Base-by-base conservation (phyloP, 1,284 basidiomycete genomes). In the Ceratorhiza oryzae-sativae region DNA sequence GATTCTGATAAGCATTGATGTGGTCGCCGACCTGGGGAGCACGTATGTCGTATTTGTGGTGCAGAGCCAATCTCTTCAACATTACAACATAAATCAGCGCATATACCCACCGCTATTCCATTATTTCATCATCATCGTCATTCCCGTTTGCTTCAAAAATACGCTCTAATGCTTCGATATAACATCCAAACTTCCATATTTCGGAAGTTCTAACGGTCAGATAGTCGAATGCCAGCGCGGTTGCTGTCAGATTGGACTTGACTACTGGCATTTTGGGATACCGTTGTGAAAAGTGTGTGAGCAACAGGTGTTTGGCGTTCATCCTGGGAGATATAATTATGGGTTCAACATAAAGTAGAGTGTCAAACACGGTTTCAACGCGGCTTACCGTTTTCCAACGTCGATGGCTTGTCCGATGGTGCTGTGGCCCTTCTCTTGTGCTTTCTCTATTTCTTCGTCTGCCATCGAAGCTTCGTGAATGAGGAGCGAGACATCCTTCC, bases 391-490 rank as follows among this genome's bases (percentile, higher is more conserved):
- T 77, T 81, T 83, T 1, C 90, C 95, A 30, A 95, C 85, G 18
- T 87, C 85, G 48, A 97, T 86, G 0, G 96, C 96, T 78, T 97
- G 92, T 0, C 92, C 89, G 74, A 95, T 88, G 0, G 95, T 98
- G 75, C 91, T 94, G 79, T 98, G 96, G 0, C 90, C 90, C 81
- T 97, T 98, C 51, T 81, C 80, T 1, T 78, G 79, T 0, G 96
- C 96, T 80, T 93, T 81, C 15, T 85, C 85, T 0, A 74, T 74
- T 76, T 93, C 84, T 71, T 89, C 88, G 75, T 95, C 90, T 2
- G 87, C 90, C 85, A 98, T 90, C 1, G 95, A 95, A 0, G 96
- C 94, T 80, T 98, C 96, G 78, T 98, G 96, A 53, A 98, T 95
- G 41, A 98, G 84, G 5, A 98, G 80, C 0, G 93, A 94, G 0